Evolutionary conservation across 1,284 basidiomycete genomes (phyloP).

Genomic region (Xanthoconium separans): DNA sequence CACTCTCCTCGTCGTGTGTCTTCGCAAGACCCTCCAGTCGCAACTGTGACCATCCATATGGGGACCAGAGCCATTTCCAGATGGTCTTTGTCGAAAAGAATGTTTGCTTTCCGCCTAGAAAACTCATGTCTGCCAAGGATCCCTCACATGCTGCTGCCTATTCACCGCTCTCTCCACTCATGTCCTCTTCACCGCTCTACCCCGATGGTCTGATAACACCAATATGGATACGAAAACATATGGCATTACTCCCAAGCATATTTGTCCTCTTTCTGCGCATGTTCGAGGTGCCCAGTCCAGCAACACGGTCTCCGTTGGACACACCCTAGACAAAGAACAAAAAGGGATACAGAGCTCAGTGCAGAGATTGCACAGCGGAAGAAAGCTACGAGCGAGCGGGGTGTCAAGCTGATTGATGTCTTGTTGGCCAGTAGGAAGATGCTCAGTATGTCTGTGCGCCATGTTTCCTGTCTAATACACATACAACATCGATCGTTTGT

Average conservation of each 20-base stretch:
- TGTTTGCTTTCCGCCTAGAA: slow-evolving; percentile 84
- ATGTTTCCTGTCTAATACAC: not conserved
- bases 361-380: slow-evolving; percentile 79
- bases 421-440: slow-evolving; percentile 85
- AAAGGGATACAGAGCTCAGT: slow-evolving; percentile 72
- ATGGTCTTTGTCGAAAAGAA: slow-evolving; percentile 81
- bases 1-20: slow-evolving; percentile 47
- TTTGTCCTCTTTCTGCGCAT: slow-evolving; percentile 89
- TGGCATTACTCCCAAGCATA: slow-evolving; percentile 85
- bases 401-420: slow-evolving; percentile 93
- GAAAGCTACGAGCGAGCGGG: slow-evolving; percentile 75
- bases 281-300: slow-evolving; percentile 57
- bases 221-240: slow-evolving; percentile 96
- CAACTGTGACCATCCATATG: slow-evolving; percentile 63
- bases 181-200: slow-evolving; percentile 82
- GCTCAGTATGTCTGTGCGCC: slow-evolving; percentile 52
- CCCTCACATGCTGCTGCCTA: slow-evolving; percentile 55
- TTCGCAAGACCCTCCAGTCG: slow-evolving; percentile 62
- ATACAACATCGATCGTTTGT: not conserved
- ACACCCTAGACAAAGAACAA: slow-evolving; percentile 62
- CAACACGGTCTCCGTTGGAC: slow-evolving; percentile 52
- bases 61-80: slow-evolving; percentile 73
- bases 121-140: slow-evolving; percentile 60
- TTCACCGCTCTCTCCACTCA: slow-evolving; percentile 89
- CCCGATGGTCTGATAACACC: slow-evolving; percentile 96